phyloP scores from a whole-genome alignment of 2,329 filamentous ascomycete species.

The Phaeosphaeriaceae sp. region DNA sequence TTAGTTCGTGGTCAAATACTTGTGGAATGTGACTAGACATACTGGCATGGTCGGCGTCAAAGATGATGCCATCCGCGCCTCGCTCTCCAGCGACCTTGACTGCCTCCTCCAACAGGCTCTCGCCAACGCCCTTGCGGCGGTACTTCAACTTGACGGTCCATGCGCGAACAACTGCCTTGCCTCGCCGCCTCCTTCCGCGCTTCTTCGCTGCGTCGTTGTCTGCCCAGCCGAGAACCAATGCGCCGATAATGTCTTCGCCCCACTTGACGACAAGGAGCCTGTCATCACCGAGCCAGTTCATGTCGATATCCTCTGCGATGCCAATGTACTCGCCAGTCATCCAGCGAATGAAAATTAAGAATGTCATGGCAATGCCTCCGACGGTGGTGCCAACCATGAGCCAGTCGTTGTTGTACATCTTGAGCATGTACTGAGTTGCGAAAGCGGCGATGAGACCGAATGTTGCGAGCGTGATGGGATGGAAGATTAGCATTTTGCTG shows the following conservation, averaged over 20 bases:
- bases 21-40: constrained; percentile 45
- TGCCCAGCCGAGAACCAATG: constrained; percentile 73
- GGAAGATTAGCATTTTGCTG: constrained; percentile 62
- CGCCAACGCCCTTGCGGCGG: constrained; percentile 75
- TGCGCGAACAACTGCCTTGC: constrained; percentile 76
- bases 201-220: constrained; percentile 54
- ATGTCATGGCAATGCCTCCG: constrained; percentile 69
- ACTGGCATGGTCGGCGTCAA: constrained; percentile 82
- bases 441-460: constrained; percentile 51
- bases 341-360: constrained; percentile 68
- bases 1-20: constrained; percentile 19
- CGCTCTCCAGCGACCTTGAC: constrained; percentile 72
- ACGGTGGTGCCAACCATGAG: constrained; percentile 65
- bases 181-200: constrained; percentile 61
- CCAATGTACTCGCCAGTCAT: constrained; percentile 68
- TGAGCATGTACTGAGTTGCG: constrained; percentile 50
- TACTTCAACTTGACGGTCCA: constrained; percentile 81
- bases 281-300: constrained; percentile 67
- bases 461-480: constrained; percentile 47
- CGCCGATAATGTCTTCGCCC: constrained; percentile 74
- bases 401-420: constrained; percentile 56
- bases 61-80: constrained; percentile 75
- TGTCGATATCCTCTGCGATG: constrained; percentile 67
- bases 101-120: constrained; percentile 75
- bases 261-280: constrained; percentile 69